Percentiles rank a stretch among this genome's conserved stretches.
phyloP scores from a whole-genome alignment of 2,329 filamentous ascomycete species.

The Dryadomyces quercivorus region DNA sequence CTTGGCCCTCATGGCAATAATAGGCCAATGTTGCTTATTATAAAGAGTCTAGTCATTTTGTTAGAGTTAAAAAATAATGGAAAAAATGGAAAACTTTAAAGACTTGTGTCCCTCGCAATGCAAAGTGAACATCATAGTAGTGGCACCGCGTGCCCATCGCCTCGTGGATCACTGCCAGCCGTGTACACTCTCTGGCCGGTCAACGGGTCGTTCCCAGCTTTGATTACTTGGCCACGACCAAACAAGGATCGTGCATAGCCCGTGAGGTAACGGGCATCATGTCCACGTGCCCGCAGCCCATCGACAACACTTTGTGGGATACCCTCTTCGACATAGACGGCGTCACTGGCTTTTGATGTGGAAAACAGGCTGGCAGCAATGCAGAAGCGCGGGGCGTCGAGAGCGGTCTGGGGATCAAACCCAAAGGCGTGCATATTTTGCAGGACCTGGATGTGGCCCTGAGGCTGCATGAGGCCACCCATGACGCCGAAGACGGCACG shows the following conservation, averaged over 20 bases:
- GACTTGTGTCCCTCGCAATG: too few species aligned
- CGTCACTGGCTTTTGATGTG: constrained; percentile 33
- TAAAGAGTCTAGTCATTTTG: not conserved
- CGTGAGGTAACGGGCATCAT: constrained; percentile 53
- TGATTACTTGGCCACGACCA: constrained; percentile 75
- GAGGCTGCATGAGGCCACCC: constrained; percentile 96
- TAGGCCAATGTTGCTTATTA: not conserved
- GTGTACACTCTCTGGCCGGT: constrained; percentile 65
- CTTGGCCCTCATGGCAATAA: not conserved
- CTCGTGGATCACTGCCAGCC: constrained; percentile 75
- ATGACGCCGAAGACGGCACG: constrained; percentile 54
- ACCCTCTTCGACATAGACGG: constrained; percentile 69
- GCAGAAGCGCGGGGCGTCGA: constrained; percentile 80
- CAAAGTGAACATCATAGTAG: not conserved
- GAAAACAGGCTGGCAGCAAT: constrained; percentile 47
- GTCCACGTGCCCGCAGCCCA: constrained; percentile 54
- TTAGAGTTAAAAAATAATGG: not conserved
- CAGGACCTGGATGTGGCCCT: constrained; percentile 85
- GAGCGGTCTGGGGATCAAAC: constrained; percentile 67
- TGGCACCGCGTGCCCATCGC: constrained; percentile 48
- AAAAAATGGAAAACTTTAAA: not conserved
- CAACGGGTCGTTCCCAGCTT: constrained; percentile 52
- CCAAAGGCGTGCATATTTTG: constrained; percentile 77
- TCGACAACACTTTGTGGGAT: constrained; percentile 54
- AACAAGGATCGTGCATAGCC: constrained; percentile 58